A percentile compares a stretch with the other conserved stretches of the same genome.
phyloP scores from a whole-genome alignment of 352 stramenopile genomes.

The Phytophthora fragariae region DNA sequence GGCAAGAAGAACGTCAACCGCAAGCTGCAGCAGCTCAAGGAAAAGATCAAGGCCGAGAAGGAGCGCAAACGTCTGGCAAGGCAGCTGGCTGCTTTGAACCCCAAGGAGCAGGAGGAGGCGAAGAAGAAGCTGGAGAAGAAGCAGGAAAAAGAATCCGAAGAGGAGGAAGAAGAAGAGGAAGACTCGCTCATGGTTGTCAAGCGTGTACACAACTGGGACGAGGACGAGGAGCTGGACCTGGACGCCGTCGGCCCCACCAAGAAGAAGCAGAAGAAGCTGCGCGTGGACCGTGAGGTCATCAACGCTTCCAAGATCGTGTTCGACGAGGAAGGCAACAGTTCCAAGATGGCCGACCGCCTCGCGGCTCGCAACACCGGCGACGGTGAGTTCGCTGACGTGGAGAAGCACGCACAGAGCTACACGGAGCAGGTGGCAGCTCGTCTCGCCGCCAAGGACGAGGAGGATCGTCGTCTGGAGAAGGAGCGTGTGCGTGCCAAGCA shows the following conservation, averaged over 20 bases:
- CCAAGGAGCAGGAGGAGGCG: constrained; percentile 41
- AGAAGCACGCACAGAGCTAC: constrained; percentile 69
- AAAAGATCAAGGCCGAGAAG: constrained; percentile 98
- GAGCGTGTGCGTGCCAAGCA: constrained; percentile 91
- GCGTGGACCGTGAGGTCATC: constrained; percentile 69
- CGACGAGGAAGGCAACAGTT: constrained; percentile 93
- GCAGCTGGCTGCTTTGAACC: constrained; percentile 57
- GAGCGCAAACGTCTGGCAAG: constrained; percentile 92
- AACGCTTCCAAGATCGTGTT: constrained; percentile 93
- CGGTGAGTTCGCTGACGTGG: constrained; percentile 71
- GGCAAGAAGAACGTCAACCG: constrained; percentile 98
- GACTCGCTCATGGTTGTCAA: constrained; percentile 95
- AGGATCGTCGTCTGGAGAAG: constrained; percentile 86
- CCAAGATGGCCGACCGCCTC: constrained; percentile 70
- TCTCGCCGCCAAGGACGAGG: constrained; percentile 78
- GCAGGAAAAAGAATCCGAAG: constrained; percentile 48
- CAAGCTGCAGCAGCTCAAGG: constrained; percentile 97
- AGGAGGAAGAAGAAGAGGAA: constrained; percentile 78
- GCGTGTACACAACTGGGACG: constrained; percentile 85
- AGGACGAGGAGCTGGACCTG: constrained; percentile 67
- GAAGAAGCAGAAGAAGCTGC: constrained; percentile 92
- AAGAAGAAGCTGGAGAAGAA: constrained; percentile 44
- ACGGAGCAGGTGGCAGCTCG: constrained; percentile 69
- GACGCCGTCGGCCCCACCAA: constrained; percentile 60
- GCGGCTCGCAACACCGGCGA: constrained; percentile 50